A percentile compares a stretch with the other conserved stretches of the same genome.
Conservation (phyloP, 352 stramenopile species). For the Phytophthora hibernalis region DNA sequence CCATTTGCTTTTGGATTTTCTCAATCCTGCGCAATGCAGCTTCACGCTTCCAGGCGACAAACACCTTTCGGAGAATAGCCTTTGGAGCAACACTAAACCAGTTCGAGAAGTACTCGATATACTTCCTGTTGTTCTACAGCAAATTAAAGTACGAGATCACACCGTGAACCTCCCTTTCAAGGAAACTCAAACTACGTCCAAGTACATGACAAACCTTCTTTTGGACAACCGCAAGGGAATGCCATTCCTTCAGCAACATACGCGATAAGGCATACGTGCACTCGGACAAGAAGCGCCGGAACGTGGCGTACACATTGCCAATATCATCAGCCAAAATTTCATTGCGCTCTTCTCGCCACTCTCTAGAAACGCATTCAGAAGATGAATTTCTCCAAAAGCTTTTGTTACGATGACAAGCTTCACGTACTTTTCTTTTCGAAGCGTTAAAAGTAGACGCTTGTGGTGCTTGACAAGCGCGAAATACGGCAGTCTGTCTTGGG, state of each 20-base stretch:
- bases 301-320: constrained; percentile 59
- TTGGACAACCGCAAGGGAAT: constrained; percentile 58
- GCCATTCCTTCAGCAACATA: constrained; percentile 73
- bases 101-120: constrained; percentile 72
- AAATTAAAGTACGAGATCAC: not conserved
- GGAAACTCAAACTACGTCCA: not conserved
- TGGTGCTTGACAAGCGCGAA: constrained; percentile 76
- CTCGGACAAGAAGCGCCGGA: constrained; percentile 56
- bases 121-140: constrained; percentile 71
- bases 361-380: constrained; percentile 17
- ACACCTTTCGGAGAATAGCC: constrained; percentile 60
- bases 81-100: constrained; percentile 73
- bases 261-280: constrained; percentile 55
- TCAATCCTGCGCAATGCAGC: constrained; percentile 36
- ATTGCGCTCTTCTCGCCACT: constrained; percentile 59
- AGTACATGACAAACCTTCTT: constrained; percentile 59
- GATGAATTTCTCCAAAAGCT: not conserved
- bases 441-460: constrained; percentile 55
- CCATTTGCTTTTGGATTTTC: constrained; percentile 47
- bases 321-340: constrained; percentile 65
- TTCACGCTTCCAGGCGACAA: constrained; percentile 59
- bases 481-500: constrained; percentile 47
- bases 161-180: not conserved
- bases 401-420: constrained; percentile 3
- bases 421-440: constrained; percentile 58